Evolutionary conservation across 179 eudicot species (phyloP).

Genomic region (Patellifolia procumbens): DNA sequence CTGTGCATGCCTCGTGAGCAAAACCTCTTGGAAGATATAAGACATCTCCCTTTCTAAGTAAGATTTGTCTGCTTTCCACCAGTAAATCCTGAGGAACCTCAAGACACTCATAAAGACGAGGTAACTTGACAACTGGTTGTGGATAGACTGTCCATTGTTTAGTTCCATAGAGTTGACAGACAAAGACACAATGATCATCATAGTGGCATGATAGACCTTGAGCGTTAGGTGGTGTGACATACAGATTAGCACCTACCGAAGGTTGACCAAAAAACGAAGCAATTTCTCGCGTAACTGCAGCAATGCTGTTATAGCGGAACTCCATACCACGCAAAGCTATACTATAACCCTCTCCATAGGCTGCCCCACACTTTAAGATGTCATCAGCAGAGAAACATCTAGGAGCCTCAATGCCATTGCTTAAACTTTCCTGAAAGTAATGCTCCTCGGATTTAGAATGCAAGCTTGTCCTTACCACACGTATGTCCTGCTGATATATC

Average conservation of each 20-base stretch:
- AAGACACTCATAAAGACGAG: conserved; percentile 69
- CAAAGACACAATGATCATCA: conserved; percentile 90
- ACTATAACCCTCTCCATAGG: conserved; percentile 68
- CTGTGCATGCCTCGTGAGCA: conserved; percentile 76
- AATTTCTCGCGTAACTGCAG: conserved; percentile 54
- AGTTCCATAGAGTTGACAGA: conserved; percentile 70
- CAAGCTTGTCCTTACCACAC: conserved; percentile 59
- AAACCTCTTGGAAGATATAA: conserved; percentile 90
- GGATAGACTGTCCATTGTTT: conserved; percentile 66
- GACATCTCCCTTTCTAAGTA: conserved; percentile 76
- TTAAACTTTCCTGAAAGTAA: conserved; percentile 45
- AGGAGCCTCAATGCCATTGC: conserved; percentile 25
- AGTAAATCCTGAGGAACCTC: conserved; percentile 28
- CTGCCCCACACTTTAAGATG: conserved; percentile 64
- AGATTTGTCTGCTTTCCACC: conserved; percentile 38
- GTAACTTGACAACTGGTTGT: conserved; percentile 43
- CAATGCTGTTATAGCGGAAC: conserved; percentile 53
- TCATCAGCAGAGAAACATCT: conserved; percentile 41
- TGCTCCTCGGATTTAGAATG: conserved; percentile 51
- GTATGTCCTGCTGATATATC: conserved; percentile 75
- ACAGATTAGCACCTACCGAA: conserved; percentile 77
- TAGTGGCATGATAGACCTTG: conserved; percentile 79
- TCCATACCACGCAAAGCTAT: conserved; percentile 85
- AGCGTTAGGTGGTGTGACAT: conserved; percentile 74
- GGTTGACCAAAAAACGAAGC: conserved; percentile 86